Evolutionary conservation across 1,284 basidiomycete species (phyloP), one percentile per base, ranked within the genome.

Genomic region (Thecaphora frezii): DNA sequence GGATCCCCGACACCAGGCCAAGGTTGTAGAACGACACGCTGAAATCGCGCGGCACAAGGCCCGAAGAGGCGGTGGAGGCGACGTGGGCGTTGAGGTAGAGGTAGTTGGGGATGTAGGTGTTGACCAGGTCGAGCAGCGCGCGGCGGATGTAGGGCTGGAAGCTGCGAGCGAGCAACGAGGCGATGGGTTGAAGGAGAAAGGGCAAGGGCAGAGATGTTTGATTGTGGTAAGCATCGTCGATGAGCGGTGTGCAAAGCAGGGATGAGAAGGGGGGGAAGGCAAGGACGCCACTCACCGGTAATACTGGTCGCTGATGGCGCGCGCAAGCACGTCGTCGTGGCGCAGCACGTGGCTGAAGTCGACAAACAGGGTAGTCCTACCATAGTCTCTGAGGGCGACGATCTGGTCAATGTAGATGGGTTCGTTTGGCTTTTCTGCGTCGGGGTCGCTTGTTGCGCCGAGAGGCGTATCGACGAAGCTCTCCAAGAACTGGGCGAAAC

Each of bases 21-120:
- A 91, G 84, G 28, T 94, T 91, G 54, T 87, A 86, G 82, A 98
- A 93, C 81, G 93, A 98, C 12, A 98, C 84, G 78, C 92, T 93
- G 80, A 97, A 99, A 84, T 96, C 84, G 76, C 96, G 84, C 71
- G 97, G 84, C 18, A 99, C 83, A 76, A 93, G 89, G 47, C 89
- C 86, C 0, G 96, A 96, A 36, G 77, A 77, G n/a, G 63, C 42
- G 37, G 68, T 67, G 21, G 69, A 63, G 24, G 44, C 54, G 3
- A 59, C 69, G 25, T 62, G 64, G n/a, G 76, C 71, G 46, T 78
- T 76, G 16, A 78, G 51, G 33, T 76, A 76, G 38, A 80, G 81
- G 69, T 91, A 89, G 43, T 90, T 71, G 58, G 76, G 71, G 38
- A 65, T 69, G 55, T 97, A 89, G 71, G 94, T 91, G 77, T 89